A percentile compares a stretch with the other conserved stretches of the same genome.
Evolutionary conservation across 768 basidiomycete genomes (phyloP).

Genomic region (Xerocomus spinulosus): DNA sequence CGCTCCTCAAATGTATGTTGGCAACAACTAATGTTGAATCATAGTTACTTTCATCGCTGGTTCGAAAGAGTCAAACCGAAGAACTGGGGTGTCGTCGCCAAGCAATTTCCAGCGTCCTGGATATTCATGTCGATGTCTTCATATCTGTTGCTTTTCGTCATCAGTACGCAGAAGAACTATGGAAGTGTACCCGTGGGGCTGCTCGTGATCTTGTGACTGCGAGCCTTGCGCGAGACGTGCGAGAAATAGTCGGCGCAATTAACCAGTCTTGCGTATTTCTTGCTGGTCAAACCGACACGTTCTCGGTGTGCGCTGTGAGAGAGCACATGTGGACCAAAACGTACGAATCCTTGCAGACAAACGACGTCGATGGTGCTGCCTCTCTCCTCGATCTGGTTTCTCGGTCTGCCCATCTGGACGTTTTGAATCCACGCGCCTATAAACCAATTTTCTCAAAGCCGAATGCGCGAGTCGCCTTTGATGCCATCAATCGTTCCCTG

Average conservation of each 20-base stretch:
- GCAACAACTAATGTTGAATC: constrained; percentile 1
- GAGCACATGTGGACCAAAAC: constrained; percentile 65
- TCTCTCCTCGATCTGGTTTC: constrained; percentile 56
- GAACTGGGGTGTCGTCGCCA: constrained; percentile 24
- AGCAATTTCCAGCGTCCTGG: constrained; percentile 37
- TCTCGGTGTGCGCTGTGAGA: constrained; percentile 41
- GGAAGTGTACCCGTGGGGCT: constrained; percentile 38
- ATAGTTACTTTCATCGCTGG: constrained; percentile 33
- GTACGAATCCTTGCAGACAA: constrained; percentile 54
- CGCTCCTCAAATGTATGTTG: constrained; percentile 1
- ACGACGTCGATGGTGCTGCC: constrained; percentile 55
- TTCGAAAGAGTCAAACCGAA: constrained; percentile 31
- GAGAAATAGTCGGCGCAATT: constrained; percentile 30
- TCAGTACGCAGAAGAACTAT: constrained; percentile 35
- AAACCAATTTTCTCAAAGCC: constrained; percentile 32
- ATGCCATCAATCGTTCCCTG: constrained; percentile 60
- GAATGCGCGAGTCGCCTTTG: constrained; percentile 35
- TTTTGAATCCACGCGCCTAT: constrained; percentile 52
- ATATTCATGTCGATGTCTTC: constrained; percentile 49
- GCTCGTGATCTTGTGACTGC: constrained; percentile 40
- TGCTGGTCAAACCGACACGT: constrained; percentile 25
- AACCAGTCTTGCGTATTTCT: constrained; percentile 32
- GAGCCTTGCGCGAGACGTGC: constrained; percentile 33
- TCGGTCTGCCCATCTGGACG: constrained; percentile 62
- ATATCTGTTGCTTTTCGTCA: constrained; percentile 44